Evolutionary conservation across 1,284 basidiomycete genomes (phyloP), one percentile per base, ranked within the genome.

Genomic region (Volvariella volvacea): DNA sequence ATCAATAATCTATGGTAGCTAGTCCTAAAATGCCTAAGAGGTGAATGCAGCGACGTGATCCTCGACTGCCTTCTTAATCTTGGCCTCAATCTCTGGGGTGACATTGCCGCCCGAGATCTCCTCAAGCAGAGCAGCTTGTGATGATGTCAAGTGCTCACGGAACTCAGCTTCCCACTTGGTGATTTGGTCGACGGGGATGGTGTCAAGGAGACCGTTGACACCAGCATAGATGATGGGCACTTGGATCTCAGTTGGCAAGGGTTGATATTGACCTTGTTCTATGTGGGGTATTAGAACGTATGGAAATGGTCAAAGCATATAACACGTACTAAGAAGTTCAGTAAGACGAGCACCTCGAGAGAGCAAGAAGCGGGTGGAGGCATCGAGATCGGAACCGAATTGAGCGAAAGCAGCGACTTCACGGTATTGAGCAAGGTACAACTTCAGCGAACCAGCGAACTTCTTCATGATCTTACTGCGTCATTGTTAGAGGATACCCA

Each of bases 381-480:
- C 93, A 76, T 98, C 95, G 62, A 99, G 88, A 74, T 98, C 95
- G 58, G 95, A 99, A 83, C 95, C 95, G 79, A 99, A 99, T 68
- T 98, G 95, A 50, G 95, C 95, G 66, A 96, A 95, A 54, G 95
- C 95, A 57, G 95, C 95, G 56, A 99, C 93, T 80, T 99, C 95
- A 89, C 95, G 94, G 80, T 98, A 99, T 71, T 99, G 95, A 44
- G 95, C 95, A 55, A 99, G 91, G 83, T 98, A 98, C 44, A 99
- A 83, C 79, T 99, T 99, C 62, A 98, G 85, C 54, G 94, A 98
- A 83, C 95, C 95, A 58, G 95, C 94, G 61, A 98, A 97, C 76
- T 96, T 92, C 88, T 98, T 99, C 93, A 97, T 96, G 74, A 96
- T 92, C 78, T 95, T 92, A 62, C 83, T 87, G 53, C 46, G 42